These are phyloP conservation scores for Monotropa hypopitys DNA, from an alignment of 179 eudicot species.

Conservation along the genomic window DNA sequence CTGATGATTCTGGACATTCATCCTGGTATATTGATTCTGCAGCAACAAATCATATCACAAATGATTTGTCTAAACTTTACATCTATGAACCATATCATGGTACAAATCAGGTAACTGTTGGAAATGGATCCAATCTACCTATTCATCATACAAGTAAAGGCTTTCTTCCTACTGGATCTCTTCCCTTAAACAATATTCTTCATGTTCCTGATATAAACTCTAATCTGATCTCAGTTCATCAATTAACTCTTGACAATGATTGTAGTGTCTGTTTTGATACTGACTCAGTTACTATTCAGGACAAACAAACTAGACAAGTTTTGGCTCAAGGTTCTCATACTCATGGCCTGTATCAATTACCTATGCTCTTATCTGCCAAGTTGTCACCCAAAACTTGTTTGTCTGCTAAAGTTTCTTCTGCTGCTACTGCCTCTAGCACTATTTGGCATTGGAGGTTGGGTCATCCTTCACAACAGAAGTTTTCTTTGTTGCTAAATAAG, in stretches of 20 bases:
- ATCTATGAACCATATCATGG: too few species aligned
- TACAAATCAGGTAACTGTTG: background rate
- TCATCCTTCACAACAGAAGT: background rate
- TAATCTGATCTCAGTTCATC: background rate
- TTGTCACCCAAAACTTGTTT: background rate
- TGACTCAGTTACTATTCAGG: background rate
- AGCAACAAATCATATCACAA: too few species aligned
- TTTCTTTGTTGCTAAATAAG: background rate
- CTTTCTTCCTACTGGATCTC: background rate
- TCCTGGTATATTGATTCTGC: too few species aligned
- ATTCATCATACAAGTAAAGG: background rate
- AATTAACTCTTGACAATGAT: background rate
- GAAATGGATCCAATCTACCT: too few species aligned
- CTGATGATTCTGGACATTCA: too few species aligned
- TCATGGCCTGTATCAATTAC: background rate
- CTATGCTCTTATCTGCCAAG: background rate
- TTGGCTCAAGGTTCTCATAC: background rate
- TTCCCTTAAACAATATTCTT: background rate
- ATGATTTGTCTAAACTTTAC: too few species aligned
- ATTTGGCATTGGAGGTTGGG: background rate
- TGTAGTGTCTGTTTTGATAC: background rate
- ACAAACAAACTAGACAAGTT: too few species aligned
- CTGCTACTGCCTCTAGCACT: too few species aligned
- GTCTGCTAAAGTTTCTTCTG: too few species aligned
- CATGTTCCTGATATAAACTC: background rate